Evolutionary conservation across 306 rosid species (phyloP).

Genomic region (Cicer judaicum): DNA sequence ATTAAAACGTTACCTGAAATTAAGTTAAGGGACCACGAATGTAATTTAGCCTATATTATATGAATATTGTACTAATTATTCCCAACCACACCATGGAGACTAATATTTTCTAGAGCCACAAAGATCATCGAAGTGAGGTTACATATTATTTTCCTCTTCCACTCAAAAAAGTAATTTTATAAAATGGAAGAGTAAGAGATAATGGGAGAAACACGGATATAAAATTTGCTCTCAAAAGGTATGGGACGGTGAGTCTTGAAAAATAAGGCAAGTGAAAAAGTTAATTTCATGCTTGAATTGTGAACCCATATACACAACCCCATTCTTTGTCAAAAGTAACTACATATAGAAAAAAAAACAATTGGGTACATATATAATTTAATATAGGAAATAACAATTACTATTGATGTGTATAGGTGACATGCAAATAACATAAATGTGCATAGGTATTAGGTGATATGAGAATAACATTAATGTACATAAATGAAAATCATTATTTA

Average conservation of each 20-base stretch:
- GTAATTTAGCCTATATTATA: too few relatives aligned
- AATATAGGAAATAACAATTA: background rate
- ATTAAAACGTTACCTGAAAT: too few relatives aligned
- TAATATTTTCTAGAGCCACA: background rate
- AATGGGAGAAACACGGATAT: background rate
- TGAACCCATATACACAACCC: background rate
- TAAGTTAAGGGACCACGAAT: too few relatives aligned
- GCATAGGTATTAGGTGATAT: background rate
- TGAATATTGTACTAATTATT: background rate
- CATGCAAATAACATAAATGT: background rate
- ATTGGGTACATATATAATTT: background rate
- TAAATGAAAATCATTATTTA: too few relatives aligned
- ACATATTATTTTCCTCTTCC: background rate
- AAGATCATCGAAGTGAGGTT: too few relatives aligned
- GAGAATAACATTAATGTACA: too few relatives aligned
- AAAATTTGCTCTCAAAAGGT: background rate
- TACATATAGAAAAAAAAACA: background rate
- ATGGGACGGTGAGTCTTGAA: background rate
- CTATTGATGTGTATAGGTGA: background rate
- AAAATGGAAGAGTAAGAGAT: background rate
- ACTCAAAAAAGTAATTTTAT: background rate
- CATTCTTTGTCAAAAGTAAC: background rate
- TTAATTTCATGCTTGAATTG: background rate
- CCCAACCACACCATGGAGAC: background rate
- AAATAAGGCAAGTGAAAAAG: background rate